These are phyloP conservation scores for Terana coerulea DNA, from an alignment of 768 basidiomycete species.

Conservation along the genomic window DNA sequence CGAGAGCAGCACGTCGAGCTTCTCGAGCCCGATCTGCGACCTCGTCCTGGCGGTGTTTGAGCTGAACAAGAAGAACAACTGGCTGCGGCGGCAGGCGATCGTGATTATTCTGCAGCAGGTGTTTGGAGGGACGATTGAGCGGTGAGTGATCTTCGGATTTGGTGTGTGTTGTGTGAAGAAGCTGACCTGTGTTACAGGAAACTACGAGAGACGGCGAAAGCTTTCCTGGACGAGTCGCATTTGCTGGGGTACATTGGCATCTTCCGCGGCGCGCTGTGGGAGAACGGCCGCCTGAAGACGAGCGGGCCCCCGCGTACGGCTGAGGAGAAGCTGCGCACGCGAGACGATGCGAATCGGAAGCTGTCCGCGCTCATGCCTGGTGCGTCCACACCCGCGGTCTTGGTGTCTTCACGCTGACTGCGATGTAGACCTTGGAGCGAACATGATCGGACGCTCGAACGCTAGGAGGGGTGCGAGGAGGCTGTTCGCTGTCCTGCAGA, in stretches of 20 bases:
- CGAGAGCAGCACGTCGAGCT: conserved; percentile 84
- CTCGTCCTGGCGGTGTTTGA: conserved; percentile 91
- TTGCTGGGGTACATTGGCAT: conserved; percentile 60
- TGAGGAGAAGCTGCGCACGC: conserved; percentile 76
- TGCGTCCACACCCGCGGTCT: conserved; percentile 24
- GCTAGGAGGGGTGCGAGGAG: conserved; percentile 89
- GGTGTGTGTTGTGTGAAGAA: background rate
- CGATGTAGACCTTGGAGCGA: conserved; percentile 80
- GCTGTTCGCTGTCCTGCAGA: conserved; percentile 92
- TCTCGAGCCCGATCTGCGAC: conserved; percentile 93
- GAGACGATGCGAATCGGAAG: conserved; percentile 87
- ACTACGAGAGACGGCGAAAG: conserved; percentile 74
- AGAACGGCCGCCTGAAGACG: conserved; percentile 70
- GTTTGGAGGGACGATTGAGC: conserved; percentile 91
- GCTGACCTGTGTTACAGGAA: conserved; percentile 48
- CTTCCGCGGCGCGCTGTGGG: conserved; percentile 81
- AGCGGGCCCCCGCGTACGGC: conserved; percentile 61
- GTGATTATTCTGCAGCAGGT: conserved; percentile 96
- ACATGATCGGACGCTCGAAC: conserved; percentile 97
- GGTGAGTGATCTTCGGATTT: conserved; percentile 44
- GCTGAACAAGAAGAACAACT: conserved; percentile 93
- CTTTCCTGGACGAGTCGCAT: conserved; percentile 63
- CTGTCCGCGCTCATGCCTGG: conserved; percentile 91
- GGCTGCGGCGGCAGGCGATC: conserved; percentile 93
- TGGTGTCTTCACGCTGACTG: background rate